A percentile compares a stretch with the other conserved stretches of the same genome.
phyloP scores from a whole-genome alignment of 1,284 basidiomycete genomes.

The Microbotryum scabiosae region DNA sequence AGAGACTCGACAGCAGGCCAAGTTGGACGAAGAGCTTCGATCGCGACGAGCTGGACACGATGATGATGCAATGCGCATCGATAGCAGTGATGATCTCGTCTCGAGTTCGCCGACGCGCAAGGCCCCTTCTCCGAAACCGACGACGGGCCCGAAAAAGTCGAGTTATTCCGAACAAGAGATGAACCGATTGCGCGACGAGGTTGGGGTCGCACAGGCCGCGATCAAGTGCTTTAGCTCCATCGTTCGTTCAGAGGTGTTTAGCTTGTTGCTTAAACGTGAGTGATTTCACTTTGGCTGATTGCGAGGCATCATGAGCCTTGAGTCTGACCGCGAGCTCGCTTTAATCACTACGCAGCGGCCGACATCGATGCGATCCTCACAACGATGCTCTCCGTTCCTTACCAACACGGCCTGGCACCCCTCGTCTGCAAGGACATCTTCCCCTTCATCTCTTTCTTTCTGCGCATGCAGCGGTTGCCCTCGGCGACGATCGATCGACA shows the following conservation, averaged over 20 bases:
- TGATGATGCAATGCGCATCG: too few relatives aligned
- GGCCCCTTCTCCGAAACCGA: too few relatives aligned
- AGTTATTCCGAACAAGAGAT: constrained; percentile 19
- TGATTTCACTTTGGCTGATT: not conserved
- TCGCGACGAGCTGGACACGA: too few relatives aligned
- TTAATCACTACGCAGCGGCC: constrained; percentile 1
- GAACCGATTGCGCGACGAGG: constrained; percentile 22
- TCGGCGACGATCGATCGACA: not conserved
- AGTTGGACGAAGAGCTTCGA: too few relatives aligned
- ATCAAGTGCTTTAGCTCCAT: constrained; percentile 7
- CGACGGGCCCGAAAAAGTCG: too few relatives aligned
- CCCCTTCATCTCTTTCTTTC: constrained; percentile 25
- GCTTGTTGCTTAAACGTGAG: not conserved
- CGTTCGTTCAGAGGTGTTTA: not conserved
- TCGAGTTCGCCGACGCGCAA: too few relatives aligned
- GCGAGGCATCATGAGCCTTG: not conserved
- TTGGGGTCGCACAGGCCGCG: constrained; percentile 23
- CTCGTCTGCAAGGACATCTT: constrained; percentile 18
- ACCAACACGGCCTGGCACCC: not conserved
- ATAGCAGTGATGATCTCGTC: too few relatives aligned
- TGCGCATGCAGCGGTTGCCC: constrained; percentile 13
- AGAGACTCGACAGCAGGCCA: too few relatives aligned
- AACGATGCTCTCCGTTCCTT: constrained; percentile 2
- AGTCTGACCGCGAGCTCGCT: not conserved
- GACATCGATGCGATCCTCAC: constrained; percentile 5